Conservation (phyloP, 75 land plant genomes). For the Pinus tabuliformis region DNA sequence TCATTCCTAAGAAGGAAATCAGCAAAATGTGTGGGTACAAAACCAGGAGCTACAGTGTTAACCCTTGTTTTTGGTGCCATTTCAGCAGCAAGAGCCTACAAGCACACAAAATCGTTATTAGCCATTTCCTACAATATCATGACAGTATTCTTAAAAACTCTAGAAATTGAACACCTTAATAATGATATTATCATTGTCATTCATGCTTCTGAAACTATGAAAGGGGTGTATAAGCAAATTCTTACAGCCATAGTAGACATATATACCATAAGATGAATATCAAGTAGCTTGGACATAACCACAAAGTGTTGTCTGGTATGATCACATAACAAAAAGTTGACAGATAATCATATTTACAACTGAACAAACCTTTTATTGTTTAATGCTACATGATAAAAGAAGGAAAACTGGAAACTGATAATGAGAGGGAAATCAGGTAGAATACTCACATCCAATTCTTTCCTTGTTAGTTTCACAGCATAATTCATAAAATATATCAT, state of each 20-base stretch:
- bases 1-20: slow-evolving; percentile 49
- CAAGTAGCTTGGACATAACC: not conserved
- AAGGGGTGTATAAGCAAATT: not conserved
- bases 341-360: not conserved
- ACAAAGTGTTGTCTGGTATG: not conserved
- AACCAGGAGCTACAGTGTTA: slow-evolving; percentile 93
- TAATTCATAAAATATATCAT: not conserved
- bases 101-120: slow-evolving; percentile 1
- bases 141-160: not conserved
- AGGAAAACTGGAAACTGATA: not conserved
- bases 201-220: not conserved
- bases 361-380: not conserved
- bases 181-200: not conserved
- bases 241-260: not conserved
- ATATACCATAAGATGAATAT: not conserved
- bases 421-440: not conserved
- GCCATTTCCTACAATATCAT: not conserved
- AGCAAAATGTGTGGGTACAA: slow-evolving; percentile 92
- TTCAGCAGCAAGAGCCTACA: slow-evolving; percentile 85
- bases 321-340: not conserved
- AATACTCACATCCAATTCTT: not conserved
- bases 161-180: not conserved
- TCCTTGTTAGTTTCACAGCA: not conserved
- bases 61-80: slow-evolving; percentile 92
- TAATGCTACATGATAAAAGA: not conserved